Evolutionary conservation across 1,284 basidiomycete genomes (phyloP), one percentile per base, ranked within the genome.

Genomic region (Rhodotorula sp.): DNA sequence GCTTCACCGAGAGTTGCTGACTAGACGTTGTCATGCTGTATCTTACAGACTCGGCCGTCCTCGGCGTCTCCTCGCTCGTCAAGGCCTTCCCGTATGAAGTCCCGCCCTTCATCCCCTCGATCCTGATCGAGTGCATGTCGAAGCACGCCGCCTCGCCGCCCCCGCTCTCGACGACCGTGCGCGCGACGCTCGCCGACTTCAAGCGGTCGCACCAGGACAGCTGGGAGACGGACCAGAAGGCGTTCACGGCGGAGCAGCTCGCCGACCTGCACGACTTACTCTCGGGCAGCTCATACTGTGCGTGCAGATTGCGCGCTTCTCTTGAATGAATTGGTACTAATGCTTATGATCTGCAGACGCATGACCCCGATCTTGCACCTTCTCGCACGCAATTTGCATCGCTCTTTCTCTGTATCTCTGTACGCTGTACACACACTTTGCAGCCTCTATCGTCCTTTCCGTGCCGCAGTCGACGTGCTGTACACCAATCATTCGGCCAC

Each of bases 231-330:
- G 95, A 98, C 81, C 91, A 95, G 81, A 86, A 88, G 73, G 87
- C 87, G 71, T 98, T 99, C 82, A 88, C 91, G 77, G 91, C 95
- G 80, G 93, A 96, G 79, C 93, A 96, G 80, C 81, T 94, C 55
- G 89, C 91, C 79, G 90, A 88, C 76, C 85, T 97, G 77, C 91
- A 92, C 55, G 91, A 91, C 57, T 92, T 95, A 86, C 85, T 95
- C 57, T 91, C 60, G 4, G 60, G 60, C 13, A 52, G 48, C 48
- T 34, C 27, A 16, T 54, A 54, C 53, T 54, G 53, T 54, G 53
- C 53, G 53, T n/a, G 34, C 34, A 34, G 34, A 34, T 34, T 34
- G 34, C 34, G 34, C 34, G 34, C 34, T 34, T 34, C 34, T 34
- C 34, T 3, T 34, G 34, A 34, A 34, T 34, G 34, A 34, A 34